A percentile compares a stretch with the other conserved stretches of the same genome.
Conservation (phyloP, 2,329 filamentous ascomycete species). For the Fusarium xyrophilum region DNA sequence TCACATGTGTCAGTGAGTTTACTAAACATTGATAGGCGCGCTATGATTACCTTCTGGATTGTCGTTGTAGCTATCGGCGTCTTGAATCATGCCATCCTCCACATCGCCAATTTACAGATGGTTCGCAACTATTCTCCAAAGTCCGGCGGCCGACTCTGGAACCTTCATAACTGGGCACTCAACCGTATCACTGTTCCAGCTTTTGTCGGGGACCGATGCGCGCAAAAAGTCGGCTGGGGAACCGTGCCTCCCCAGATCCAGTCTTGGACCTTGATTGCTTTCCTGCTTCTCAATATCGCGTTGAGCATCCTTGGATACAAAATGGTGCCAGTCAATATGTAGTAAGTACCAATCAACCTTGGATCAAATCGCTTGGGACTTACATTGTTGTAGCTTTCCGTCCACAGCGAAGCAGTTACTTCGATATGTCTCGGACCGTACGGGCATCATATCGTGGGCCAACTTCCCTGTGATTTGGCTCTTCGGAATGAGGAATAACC, state of each 20-base stretch:
- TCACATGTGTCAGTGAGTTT: accelerated
- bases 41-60: slow-evolving; percentile 52
- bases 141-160: background rate
- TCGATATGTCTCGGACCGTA: slow-evolving; percentile 68
- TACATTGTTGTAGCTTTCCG: slow-evolving; percentile 45
- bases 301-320: slow-evolving; percentile 49
- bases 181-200: slow-evolving; percentile 49
- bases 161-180: slow-evolving; percentile 42
- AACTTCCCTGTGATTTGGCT: slow-evolving; percentile 71
- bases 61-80: slow-evolving; percentile 49
- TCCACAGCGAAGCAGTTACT: slow-evolving; percentile 46
- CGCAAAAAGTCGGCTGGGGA: slow-evolving; percentile 54
- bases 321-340: slow-evolving; percentile 49
- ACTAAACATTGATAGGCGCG: slow-evolving; percentile 34
- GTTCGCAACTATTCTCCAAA: background rate
- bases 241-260: slow-evolving; percentile 55
- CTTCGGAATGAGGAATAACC: slow-evolving; percentile 71
- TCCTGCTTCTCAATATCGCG: slow-evolving; percentile 49
- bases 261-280: slow-evolving; percentile 49
- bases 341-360: slow-evolving; percentile 40
- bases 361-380: accelerated
- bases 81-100: slow-evolving; percentile 40
- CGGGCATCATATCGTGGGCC: slow-evolving; percentile 68
- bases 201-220: slow-evolving; percentile 47
- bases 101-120: slow-evolving; percentile 7